phyloP scores from a whole-genome alignment of 208 protist species.

The Acanthamoeba polyphaga region DNA sequence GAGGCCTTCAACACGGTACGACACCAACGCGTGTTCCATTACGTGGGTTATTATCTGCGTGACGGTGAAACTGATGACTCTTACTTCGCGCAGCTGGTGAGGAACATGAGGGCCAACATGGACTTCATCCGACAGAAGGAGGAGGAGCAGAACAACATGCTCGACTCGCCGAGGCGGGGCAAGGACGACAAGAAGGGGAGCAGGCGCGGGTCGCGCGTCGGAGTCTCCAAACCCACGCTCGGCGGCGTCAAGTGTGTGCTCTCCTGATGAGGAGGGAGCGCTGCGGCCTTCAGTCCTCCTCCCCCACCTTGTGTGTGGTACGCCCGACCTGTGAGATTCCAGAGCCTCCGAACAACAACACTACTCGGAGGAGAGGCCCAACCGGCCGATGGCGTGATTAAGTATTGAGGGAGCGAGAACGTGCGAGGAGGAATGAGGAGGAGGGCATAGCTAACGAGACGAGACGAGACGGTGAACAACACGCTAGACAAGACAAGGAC shows the following conservation, averaged over 20 bases:
- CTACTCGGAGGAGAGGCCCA: no score
- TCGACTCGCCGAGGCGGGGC: not conserved
- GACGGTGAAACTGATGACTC: no score
- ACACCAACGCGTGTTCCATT: not conserved
- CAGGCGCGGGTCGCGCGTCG: not conserved
- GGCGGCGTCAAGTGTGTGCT: not conserved
- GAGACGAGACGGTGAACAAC: no score
- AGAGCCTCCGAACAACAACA: no score
- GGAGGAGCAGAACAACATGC: not conserved
- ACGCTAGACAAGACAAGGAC: no score
- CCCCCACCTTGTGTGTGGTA: no score
- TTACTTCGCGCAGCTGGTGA: not conserved
- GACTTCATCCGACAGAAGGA: conserved; percentile 14
- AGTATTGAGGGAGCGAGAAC: no score
- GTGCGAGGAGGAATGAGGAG: no score
- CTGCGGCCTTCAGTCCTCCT: not conserved
- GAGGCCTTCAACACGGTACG: not conserved
- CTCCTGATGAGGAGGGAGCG: not conserved
- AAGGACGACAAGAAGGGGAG: not conserved
- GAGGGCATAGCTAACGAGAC: no score
- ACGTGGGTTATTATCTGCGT: not conserved
- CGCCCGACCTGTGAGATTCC: no score
- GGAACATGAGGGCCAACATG: conserved; percentile 21
- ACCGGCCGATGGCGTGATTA: no score
- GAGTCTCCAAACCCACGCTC: not conserved